Base-by-base conservation (phyloP, 768 basidiomycete species). In the Paxillus rubicundulus region DNA sequence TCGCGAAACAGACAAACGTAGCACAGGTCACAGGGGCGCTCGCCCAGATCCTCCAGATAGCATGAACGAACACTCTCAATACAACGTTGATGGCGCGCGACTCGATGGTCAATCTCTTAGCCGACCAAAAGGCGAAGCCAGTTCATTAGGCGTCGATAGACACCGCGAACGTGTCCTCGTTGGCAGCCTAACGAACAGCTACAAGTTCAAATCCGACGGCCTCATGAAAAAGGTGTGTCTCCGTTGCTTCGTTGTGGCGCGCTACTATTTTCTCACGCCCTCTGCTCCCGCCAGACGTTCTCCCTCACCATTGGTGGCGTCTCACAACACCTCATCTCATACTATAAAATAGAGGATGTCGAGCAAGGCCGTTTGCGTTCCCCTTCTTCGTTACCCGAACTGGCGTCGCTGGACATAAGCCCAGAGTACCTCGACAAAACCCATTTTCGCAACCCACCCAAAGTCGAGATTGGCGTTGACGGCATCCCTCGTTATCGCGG, bases 291-390 rank as follows among this genome's bases (percentile, higher is more conserved):
- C 18, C 66, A 96, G 93, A 96, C 94, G 9, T 94, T 97, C 68
- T 96, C 94, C 10, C 75, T 97, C 50, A 85, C 85, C 18, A 92
- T 94, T 53, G 79, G 78, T 50, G 91, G 90, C 21, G 87, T 88
- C 33, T 80, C 91, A 1, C 93, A 97, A 63, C 95, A 97, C 68
- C 80, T 97, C 50, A 90, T 98, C 46, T 94, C 92, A 5, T 98
- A 98, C 74, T 98, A 97, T 76, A 87, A 86, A 60, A 80, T 95
- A 48, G 87, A 91, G 55, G 96, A 98, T 66, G 92, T 97, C 27
- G 82, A 90, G 51, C 82, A 84, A 43, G 95, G 94, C 13, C 86
- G 92, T 28, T 82, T 98, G 12, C 86, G 92, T 33, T 80, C 89
- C 0, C 95, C 96, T 0, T 95, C 92, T 0, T 87, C 90, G 2